Conservation (phyloP, 345 rosid genomes). For the Brassica rapa region DNA sequence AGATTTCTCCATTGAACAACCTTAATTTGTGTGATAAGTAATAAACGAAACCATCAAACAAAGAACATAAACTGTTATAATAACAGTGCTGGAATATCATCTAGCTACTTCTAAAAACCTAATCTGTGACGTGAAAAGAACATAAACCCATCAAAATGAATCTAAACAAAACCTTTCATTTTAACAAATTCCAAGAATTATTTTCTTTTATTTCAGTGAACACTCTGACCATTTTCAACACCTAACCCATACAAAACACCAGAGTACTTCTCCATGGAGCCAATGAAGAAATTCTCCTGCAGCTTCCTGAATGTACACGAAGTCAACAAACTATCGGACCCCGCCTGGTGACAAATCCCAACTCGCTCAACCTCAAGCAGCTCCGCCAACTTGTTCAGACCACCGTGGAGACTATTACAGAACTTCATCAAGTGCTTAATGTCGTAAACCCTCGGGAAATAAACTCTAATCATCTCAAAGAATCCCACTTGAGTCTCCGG, state of each 20-base stretch:
- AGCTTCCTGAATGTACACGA: constrained; percentile 71
- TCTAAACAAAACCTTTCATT: background rate
- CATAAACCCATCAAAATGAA: background rate
- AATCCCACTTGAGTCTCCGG: constrained; percentile 56
- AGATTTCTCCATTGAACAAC: background rate
- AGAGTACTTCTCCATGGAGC: constrained; percentile 62
- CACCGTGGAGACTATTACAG: constrained; percentile 75
- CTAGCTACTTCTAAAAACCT: background rate
- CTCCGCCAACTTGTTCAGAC: constrained; percentile 76
- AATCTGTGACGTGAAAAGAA: background rate
- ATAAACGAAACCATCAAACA: background rate
- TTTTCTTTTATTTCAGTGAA: constrained; percentile 8
- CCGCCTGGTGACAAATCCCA: constrained; percentile 78
- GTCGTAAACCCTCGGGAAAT: constrained; percentile 66
- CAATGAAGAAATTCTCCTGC: constrained; percentile 66
- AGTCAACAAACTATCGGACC: constrained; percentile 82
- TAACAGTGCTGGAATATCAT: background rate
- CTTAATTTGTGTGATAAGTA: background rate
- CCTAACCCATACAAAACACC: constrained; percentile 79
- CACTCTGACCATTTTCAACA: constrained; percentile 60
- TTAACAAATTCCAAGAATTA: background rate
- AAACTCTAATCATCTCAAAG: constrained; percentile 53
- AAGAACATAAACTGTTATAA: background rate
- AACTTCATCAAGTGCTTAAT: constrained; percentile 74
- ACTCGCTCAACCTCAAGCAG: constrained; percentile 66